A percentile compares a stretch with the other conserved stretches of the same genome.
Evolutionary conservation across 2,329 filamentous ascomycete species (phyloP).

Genomic region (Paramyrothecium roridum): DNA sequence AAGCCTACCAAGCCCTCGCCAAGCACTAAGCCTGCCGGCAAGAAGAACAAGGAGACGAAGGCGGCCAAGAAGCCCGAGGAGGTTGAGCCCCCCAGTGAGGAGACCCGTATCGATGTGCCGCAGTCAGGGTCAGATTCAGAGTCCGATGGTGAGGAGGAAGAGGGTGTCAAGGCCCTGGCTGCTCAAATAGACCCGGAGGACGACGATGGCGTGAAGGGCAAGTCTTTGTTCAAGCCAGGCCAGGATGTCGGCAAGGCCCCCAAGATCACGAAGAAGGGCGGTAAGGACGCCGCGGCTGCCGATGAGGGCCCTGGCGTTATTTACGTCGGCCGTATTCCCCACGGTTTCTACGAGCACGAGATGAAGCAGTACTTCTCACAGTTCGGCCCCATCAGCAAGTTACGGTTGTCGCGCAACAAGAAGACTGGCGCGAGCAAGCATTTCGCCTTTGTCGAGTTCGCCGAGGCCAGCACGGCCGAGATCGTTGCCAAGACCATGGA

Average conservation of each 20-base stretch:
- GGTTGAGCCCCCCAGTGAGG: conserved; percentile 19
- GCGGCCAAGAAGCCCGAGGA: conserved; percentile 21
- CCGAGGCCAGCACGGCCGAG: conserved; percentile 71
- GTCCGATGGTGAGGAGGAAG: conserved; percentile 37
- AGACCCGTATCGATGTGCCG: conserved; percentile 25
- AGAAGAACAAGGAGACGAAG: conserved; percentile 22
- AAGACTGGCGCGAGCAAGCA: conserved; percentile 90
- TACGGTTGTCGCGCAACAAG: conserved; percentile 88
- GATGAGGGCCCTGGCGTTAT: conserved; percentile 70
- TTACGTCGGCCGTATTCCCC: conserved; percentile 87
- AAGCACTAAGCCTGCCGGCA: conserved; percentile 30
- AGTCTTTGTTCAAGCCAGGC: conserved; percentile 39
- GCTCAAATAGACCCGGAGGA: conserved; percentile 42
- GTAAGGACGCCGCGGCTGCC: conserved; percentile 37
- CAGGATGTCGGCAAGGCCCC: conserved; percentile 51
- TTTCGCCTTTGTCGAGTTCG: conserved; percentile 92
- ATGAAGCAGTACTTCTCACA: conserved; percentile 93
- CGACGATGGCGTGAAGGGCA: conserved; percentile 33
- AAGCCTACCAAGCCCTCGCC: conserved; percentile 33
- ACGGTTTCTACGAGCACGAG: conserved; percentile 94
- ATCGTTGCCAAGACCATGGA: conserved; percentile 96
- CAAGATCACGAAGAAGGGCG: conserved; percentile 38
- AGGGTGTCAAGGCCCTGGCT: conserved; percentile 40
- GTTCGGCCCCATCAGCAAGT: conserved; percentile 76
- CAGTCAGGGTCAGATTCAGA: conserved; percentile 27